These are phyloP conservation scores for Hypoxylon rickii DNA, from an alignment of 495 filamentous ascomycete species.

Conservation along the genomic window DNA sequence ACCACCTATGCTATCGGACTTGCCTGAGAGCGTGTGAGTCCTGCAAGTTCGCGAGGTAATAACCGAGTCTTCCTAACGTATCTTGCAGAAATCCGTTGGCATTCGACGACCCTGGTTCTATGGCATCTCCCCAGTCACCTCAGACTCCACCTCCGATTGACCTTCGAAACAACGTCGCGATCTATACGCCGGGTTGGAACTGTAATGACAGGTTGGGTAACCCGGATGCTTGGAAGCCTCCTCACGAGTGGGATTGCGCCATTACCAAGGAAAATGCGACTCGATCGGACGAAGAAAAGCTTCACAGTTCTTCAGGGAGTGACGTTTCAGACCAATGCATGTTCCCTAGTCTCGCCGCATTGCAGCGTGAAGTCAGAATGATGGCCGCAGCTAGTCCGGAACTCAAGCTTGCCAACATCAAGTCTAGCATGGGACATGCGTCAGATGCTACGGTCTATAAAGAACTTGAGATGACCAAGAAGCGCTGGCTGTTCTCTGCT, in stretches of 20 bases:
- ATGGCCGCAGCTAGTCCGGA: conserved; percentile 51
- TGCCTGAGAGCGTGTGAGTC: conserved; percentile 31
- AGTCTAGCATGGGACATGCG: conserved; percentile 46
- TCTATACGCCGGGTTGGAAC: conserved; percentile 28
- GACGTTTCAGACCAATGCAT: conserved; percentile 27
- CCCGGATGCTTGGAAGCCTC: conserved; percentile 49
- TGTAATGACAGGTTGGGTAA: conserved; percentile 29
- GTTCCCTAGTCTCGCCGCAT: conserved; percentile 34
- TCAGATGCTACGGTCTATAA: conserved; percentile 45
- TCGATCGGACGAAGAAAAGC: conserved; percentile 17
- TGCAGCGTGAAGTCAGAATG: conserved; percentile 47
- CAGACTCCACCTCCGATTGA: conserved; percentile 34
- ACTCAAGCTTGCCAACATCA: conserved; percentile 50
- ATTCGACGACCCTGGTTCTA: conserved; percentile 33
- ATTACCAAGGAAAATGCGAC: conserved; percentile 17
- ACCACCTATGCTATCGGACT: conserved; percentile 15
- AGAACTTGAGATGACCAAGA: conserved; percentile 47
- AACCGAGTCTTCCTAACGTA: conserved; percentile 4
- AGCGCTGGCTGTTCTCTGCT: conserved; percentile 51
- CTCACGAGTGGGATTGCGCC: conserved; percentile 44
- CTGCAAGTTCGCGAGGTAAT: neutral
- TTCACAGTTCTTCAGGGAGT: conserved; percentile 11
- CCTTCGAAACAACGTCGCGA: conserved; percentile 11
- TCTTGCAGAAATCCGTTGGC: conserved; percentile 16
- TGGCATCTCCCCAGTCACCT: conserved; percentile 24